Base-by-base conservation (phyloP, 208 protist genomes). In the Wallacemonas collosoma region DNA sequence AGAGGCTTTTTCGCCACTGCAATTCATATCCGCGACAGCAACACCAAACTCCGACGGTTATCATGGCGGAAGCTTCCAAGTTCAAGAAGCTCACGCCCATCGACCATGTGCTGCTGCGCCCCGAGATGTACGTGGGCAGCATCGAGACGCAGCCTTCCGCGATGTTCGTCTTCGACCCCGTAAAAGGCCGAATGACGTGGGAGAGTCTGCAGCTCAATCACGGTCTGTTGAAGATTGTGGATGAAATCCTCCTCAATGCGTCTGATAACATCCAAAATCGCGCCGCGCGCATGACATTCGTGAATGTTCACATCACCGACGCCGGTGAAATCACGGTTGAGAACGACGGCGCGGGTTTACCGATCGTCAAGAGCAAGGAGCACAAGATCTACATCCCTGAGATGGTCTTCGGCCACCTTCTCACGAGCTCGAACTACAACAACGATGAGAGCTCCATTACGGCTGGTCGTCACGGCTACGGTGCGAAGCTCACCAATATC, bases 401-500 rank as follows among this genome's bases (percentile, higher is more conserved):
- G 75, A 94, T 99, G 82, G 96, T 99, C 45, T 99, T 99, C 81
- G 98, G 98, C 2, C 86, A 98, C 69, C 87, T 99, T 8, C 85
- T 99, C 41, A 99, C 98, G 3, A 97, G 93, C 66, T 97, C 89
- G 51, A 99, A 99, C 83, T 99, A 98, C 86, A 83, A 99, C 89
- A 98, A 99, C 86, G 76, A 86, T 47, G 86, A 88, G 39, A 80
- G 93, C 72, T 93, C 88, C 40, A 94, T 93, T 43, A 97, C 95
- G 11, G 98, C 98, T 36, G 98, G 98, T 7, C 86, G 98, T 17
- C 98, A 99, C 83, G 98, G 98, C 36, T 99, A 98, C 78, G 98
- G 98, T 61, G 97, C 97, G 35, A 99, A 99, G 85, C 83, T 98
- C 9, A 98, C 99, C 41, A 99, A 99, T 81, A 99, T 99, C 62